Base-by-base conservation (phyloP, 2,329 filamentous ascomycete genomes). In the Xylariales sp. region DNA sequence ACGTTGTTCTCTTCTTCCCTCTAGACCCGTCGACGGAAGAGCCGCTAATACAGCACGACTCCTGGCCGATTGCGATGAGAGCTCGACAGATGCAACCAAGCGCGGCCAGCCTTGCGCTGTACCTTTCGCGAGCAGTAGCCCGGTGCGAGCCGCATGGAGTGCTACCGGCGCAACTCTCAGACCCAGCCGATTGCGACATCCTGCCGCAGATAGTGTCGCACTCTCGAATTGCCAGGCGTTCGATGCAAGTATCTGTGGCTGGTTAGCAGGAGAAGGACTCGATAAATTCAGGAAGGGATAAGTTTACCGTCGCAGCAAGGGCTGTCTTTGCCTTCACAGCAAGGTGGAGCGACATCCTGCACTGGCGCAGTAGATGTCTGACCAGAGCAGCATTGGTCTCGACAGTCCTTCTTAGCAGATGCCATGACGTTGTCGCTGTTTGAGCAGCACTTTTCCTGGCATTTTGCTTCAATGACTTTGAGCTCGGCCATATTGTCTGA, bases 81-180 rank as follows among this genome's bases (percentile, higher is more conserved):
- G 70, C 65, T 14, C 73, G 67, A 44, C 74, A 78, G 46, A 78
- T 71, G 51, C 74, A 78, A 3, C 73, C 73, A 1, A 78, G 54
- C 4, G 71, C 66, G 32, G 67, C 54, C 2, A 78, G 64, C 11
- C 51, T 69, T 3, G 61, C 60, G 1, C 58, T 62, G 40, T 75
- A 76, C 18, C 53, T 60, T 18, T 63, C 54, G 20, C 56, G 61
- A 2, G 62, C 54, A 5, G 59, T 59, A 9, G 50, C 54, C 1
- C 45, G 43, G 44, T 74, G 71, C 5, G 59, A 34, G 19, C 44
- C 46, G 48, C 70, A 74, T 38, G 21, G 9, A 33, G n/a, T 14
- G 9, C 9, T 18, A 24, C 8, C 16, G 4, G 7, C 3, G 21
- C 7, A 15, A 15, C 10, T 9, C 27, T 10, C 25, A 18, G 12